Evolutionary conservation across 148 eudicot species (phyloP).

Genomic region (Cornus kousa): DNA sequence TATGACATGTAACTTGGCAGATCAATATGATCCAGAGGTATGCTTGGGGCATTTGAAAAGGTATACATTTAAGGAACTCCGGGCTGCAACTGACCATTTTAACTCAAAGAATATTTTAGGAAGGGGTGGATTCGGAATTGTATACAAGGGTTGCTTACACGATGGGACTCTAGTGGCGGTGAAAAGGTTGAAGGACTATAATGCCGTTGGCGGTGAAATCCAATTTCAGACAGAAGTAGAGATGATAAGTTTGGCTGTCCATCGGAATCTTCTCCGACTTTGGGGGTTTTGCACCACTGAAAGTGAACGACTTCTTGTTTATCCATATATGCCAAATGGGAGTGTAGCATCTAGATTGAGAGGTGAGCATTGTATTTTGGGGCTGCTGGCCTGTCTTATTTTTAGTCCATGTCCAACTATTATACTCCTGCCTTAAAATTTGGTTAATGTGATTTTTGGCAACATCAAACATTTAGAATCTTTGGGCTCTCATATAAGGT

Average conservation of each 20-base stretch:
- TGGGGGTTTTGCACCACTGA: slow-evolving; percentile 82
- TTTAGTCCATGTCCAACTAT: background rate
- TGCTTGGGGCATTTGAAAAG: slow-evolving; percentile 83
- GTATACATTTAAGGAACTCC: slow-evolving; percentile 74
- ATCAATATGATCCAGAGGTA: slow-evolving; percentile 85
- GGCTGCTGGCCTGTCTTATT: background rate
- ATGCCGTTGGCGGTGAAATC: slow-evolving; percentile 67
- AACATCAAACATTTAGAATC: background rate
- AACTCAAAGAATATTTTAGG: slow-evolving; percentile 77
- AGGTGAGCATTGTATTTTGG: slow-evolving; percentile 42
- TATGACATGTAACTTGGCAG: slow-evolving; percentile 37
- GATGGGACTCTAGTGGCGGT: slow-evolving; percentile 84
- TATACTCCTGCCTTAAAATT: background rate
- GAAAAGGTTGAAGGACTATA: slow-evolving; percentile 79
- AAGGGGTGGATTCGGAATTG: slow-evolving; percentile 87
- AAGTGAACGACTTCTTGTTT: slow-evolving; percentile 83
- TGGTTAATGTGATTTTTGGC: background rate
- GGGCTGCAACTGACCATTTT: slow-evolving; percentile 82
- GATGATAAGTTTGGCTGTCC: slow-evolving; percentile 84
- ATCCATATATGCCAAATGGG: slow-evolving; percentile 86
- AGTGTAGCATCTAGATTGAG: slow-evolving; percentile 86
- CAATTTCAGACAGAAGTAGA: slow-evolving; percentile 95
- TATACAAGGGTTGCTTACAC: slow-evolving; percentile 68
- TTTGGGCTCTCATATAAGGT: background rate
- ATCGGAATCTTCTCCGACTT: slow-evolving; percentile 80